phyloP scores from a whole-genome alignment of 768 basidiomycete genomes.

The Tubosaeta brunneosetosa region DNA sequence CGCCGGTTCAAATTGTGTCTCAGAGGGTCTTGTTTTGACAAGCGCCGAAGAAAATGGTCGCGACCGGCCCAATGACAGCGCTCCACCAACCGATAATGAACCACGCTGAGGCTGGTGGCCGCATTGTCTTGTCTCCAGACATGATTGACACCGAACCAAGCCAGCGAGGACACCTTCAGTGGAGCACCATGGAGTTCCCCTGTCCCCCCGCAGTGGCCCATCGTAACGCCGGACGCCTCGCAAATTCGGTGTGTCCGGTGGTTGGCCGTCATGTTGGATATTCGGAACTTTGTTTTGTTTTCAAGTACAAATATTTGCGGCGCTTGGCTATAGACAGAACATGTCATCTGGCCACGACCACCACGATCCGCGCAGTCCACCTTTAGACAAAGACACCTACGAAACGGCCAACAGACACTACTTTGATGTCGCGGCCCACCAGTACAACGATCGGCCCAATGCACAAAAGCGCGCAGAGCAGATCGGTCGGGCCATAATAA shows the following conservation, averaged over 20 bases:
- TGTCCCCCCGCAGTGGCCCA: too few relatives aligned
- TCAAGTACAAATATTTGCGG: not conserved
- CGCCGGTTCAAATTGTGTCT: conserved; percentile 3
- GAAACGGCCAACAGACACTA: conserved; percentile 23
- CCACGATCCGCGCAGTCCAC: not conserved
- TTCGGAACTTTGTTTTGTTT: not conserved
- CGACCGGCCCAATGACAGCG: not conserved
- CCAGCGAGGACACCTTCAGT: too few relatives aligned
- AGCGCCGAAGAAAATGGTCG: not conserved
- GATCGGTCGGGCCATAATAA: conserved; percentile 26
- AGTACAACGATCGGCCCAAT: conserved; percentile 23
- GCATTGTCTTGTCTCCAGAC: not conserved
- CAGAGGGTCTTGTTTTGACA: not conserved
- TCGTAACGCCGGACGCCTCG: too few relatives aligned
- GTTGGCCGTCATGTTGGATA: too few relatives aligned
- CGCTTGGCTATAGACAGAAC: not conserved
- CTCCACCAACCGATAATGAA: not conserved
- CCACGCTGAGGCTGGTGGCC: not conserved
- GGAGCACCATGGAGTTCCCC: too few relatives aligned
- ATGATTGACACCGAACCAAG: not conserved
- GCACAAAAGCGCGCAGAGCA: conserved; percentile 18
- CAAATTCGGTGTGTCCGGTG: too few relatives aligned
- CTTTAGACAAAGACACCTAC: conserved; percentile 3
- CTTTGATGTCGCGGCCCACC: conserved; percentile 24
- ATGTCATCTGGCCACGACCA: not conserved